Conservation (phyloP, 2,329 filamentous ascomycete species). For the Trichoderma brevicompactum region DNA sequence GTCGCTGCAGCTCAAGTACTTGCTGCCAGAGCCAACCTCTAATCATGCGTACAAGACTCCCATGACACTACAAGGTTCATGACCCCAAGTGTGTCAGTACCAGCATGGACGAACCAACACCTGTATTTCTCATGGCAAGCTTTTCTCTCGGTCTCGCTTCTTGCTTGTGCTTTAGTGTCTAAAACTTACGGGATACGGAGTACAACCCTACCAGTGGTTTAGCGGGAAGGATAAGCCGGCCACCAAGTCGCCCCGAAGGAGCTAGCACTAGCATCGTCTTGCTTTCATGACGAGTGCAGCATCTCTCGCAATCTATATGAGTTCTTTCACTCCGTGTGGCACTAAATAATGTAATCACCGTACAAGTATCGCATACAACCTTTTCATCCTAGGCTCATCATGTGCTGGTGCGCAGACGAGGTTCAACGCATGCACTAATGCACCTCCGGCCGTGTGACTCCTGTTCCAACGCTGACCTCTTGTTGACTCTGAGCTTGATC, state of each 20-base stretch:
- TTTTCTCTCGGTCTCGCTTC: no score
- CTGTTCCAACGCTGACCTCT: not conserved
- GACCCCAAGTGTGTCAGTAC: no score
- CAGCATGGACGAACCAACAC: no score
- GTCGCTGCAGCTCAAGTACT: no score
- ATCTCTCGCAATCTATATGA: not conserved
- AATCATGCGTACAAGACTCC: no score
- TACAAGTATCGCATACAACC: not conserved
- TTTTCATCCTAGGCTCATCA: not conserved
- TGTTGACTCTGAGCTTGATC: not conserved
- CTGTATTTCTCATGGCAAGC: no score
- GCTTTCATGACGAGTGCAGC: not conserved
- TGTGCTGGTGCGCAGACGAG: constrained; percentile 10
- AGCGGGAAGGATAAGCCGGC: constrained; percentile 9
- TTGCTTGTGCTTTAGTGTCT: no score
- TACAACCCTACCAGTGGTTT: constrained; percentile 6
- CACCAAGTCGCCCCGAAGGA: not conserved
- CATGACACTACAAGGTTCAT: no score
- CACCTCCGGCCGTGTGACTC: constrained; percentile 27
- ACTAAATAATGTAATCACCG: constrained; percentile 5
- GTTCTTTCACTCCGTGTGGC: not conserved
- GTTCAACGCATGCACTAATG: constrained; percentile 22
- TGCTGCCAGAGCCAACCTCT: no score
- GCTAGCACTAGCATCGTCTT: not conserved
- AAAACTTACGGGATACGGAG: not conserved